These are phyloP conservation scores for Salix dunnii DNA, from an alignment of 345 rosid species.

Conservation along the genomic window DNA sequence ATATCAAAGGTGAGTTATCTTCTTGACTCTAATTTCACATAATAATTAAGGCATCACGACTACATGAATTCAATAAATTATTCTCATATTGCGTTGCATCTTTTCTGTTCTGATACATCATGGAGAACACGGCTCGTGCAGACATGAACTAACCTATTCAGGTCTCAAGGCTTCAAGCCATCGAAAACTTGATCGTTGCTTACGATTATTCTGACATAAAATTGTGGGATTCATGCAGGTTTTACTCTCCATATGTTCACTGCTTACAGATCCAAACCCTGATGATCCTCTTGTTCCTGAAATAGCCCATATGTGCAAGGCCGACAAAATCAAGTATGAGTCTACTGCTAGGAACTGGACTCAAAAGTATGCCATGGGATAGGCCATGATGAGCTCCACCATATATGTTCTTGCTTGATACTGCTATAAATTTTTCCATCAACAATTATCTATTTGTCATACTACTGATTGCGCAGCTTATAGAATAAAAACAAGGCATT, in stretches of 20 bases:
- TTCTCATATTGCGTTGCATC: neutral
- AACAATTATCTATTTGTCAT: neutral
- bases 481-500: neutral
- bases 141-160: neutral
- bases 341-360: constrained; percentile 63
- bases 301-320: constrained; percentile 57
- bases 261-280: constrained; percentile 67
- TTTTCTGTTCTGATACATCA: neutral
- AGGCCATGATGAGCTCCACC: neutral
- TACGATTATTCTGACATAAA: neutral
- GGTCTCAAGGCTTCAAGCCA: too few species aligned
- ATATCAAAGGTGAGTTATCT: constrained; percentile 47
- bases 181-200: neutral
- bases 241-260: constrained; percentile 60
- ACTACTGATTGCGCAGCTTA: too few species aligned
- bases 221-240: constrained; percentile 28
- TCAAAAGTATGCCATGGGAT: constrained; percentile 62
- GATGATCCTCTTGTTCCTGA: constrained; percentile 66
- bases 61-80: neutral
- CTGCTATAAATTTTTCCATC: neutral
- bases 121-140: neutral
- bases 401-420: neutral
- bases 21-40: neutral
- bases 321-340: constrained; percentile 53
- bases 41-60: neutral